These are phyloP conservation scores for Tetracladium marchalianum DNA, from an alignment of 495 filamentous ascomycete species.

Conservation along the genomic window DNA sequence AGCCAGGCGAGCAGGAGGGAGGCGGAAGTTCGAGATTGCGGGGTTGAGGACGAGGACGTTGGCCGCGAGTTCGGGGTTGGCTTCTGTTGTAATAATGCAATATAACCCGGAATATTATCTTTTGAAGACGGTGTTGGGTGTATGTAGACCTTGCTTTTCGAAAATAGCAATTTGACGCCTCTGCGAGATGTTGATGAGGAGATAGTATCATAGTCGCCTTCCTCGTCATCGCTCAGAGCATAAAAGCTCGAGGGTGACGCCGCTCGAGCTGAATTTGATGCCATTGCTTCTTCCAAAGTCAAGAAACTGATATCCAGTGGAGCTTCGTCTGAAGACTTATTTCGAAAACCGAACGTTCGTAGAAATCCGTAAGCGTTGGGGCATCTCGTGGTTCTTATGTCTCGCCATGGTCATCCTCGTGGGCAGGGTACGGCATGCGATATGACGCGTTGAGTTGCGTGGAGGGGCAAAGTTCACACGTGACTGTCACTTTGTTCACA, in stretches of 20 bases:
- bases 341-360: no score
- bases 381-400: no score
- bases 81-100: slow-evolving; percentile 91
- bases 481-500: no score
- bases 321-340: no score
- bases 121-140: slow-evolving; percentile 87
- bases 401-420: no score
- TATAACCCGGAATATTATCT: slow-evolving; percentile 95
- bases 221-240: slow-evolving; percentile 93
- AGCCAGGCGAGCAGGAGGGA: slow-evolving; percentile 87
- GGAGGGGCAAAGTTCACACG: no score
- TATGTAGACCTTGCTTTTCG: slow-evolving; percentile 99
- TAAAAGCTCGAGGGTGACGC: slow-evolving; percentile 84
- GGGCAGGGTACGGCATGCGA: no score
- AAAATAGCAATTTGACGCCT: slow-evolving; percentile 91
- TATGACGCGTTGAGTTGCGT: no score
- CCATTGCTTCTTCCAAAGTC: not conserved
- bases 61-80: slow-evolving; percentile 33
- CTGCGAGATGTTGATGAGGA: slow-evolving; percentile 68
- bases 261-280: slow-evolving; percentile 2
- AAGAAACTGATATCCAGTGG: no score
- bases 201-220: slow-evolving; percentile 92
- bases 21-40: slow-evolving; percentile 27
- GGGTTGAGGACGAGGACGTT: slow-evolving; percentile 41
- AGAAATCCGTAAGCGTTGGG: no score